Conservation (phyloP, 306 rosid genomes). For the Sicyos edulis region DNA sequence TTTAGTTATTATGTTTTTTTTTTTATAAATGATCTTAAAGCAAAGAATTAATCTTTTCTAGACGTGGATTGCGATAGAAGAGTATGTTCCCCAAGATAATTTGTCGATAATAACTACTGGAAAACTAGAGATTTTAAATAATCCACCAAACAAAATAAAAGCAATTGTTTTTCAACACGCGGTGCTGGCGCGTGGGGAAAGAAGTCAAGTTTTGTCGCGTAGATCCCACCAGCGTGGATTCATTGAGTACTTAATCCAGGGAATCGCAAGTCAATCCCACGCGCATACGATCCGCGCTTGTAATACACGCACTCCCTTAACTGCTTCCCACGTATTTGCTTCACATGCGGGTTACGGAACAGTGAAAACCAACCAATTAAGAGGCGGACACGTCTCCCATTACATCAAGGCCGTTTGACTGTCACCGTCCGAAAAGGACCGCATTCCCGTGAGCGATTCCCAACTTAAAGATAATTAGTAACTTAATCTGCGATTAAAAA, state of each 20-base stretch:
- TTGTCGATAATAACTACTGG: neutral
- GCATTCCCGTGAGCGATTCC: neutral
- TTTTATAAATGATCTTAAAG: no score
- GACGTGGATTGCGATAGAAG: neutral
- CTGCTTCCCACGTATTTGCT: neutral
- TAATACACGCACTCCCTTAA: neutral
- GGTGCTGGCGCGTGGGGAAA: neutral
- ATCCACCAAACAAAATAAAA: neutral
- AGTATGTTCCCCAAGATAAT: neutral
- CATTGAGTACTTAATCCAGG: neutral
- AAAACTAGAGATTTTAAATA: no score
- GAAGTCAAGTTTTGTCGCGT: neutral
- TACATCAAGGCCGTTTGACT: neutral
- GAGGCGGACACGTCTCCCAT: slow-evolving; percentile 13
- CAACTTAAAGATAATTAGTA: neutral
- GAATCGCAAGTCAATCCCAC: slow-evolving; percentile 9
- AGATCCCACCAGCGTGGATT: slow-evolving; percentile 22
- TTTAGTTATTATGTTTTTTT: no score
- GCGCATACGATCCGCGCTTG: neutral
- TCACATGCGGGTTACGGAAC: slow-evolving; percentile 21
- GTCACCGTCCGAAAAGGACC: neutral
- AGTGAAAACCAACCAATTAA: neutral
- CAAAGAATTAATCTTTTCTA: no score
- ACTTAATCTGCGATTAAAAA: neutral
- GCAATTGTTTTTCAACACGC: neutral